These are phyloP conservation scores for Plenodomus biglobosus DNA, from an alignment of 2,329 filamentous ascomycete species.

Conservation along the genomic window DNA sequence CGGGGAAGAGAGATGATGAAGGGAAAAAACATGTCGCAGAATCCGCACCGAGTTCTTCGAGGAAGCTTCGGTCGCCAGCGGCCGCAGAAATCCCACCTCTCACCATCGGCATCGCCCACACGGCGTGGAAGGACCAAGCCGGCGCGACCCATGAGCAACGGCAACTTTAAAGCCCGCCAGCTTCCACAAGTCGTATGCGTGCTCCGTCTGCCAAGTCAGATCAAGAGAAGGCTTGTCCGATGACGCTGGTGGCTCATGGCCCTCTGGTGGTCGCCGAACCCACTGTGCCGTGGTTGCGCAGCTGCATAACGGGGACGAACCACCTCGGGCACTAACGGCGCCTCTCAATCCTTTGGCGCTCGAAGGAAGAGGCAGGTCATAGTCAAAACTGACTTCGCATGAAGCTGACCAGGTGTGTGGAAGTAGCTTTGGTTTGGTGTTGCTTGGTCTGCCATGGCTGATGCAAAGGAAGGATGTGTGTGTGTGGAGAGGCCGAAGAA, in stretches of 20 bases:
- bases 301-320: constrained; percentile 16
- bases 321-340: constrained; percentile 34
- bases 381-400: constrained; percentile 23
- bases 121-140: constrained; percentile 3
- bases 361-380: constrained; percentile 21
- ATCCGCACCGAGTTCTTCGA: constrained; percentile 7
- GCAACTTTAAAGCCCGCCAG: constrained; percentile 6
- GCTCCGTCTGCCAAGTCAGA: constrained; percentile 6
- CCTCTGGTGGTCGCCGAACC: constrained; percentile 17
- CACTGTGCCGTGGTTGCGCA: constrained; percentile 8
- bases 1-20: constrained; percentile 4
- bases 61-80: constrained; percentile 9
- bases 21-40: constrained; percentile 6
- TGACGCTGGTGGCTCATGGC: constrained; percentile 15
- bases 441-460: constrained; percentile 9
- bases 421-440: constrained; percentile 5
- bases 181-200: constrained; percentile 16
- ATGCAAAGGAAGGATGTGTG: constrained; percentile 8
- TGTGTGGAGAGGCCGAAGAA: constrained; percentile 7
- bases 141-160: constrained; percentile 6
- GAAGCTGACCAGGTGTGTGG: constrained; percentile 1
- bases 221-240: constrained; percentile 21
- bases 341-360: constrained; percentile 34
- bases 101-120: constrained; percentile 10
- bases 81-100: constrained; percentile 24